These are phyloP conservation scores for Ophiosphaerella herpotricha DNA, from an alignment of 2,329 filamentous ascomycete genomes.

Conservation along the genomic window DNA sequence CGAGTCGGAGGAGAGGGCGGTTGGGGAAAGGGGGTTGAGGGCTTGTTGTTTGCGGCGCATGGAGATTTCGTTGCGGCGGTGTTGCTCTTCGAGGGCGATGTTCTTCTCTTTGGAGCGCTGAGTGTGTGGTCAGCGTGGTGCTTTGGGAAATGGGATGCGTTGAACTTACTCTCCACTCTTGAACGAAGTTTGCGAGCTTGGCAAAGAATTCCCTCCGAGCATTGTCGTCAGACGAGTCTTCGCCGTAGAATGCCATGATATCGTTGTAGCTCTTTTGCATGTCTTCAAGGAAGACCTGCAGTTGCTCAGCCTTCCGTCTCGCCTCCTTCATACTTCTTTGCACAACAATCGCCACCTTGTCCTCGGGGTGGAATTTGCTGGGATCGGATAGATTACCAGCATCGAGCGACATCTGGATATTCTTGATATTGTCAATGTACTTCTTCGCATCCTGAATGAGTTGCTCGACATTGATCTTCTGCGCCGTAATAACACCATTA, in stretches of 20 bases:
- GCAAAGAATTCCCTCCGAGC: conserved; percentile 94
- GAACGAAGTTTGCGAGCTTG: conserved; percentile 87
- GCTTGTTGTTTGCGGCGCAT: conserved; percentile 76
- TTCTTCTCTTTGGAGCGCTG: conserved; percentile 94
- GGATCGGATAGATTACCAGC: conserved; percentile 93
- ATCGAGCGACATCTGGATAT: conserved; percentile 89
- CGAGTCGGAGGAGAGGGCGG: conserved; percentile 52
- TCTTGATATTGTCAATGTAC: conserved; percentile 94
- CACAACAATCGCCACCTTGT: conserved; percentile 88
- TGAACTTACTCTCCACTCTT: conserved; percentile 78
- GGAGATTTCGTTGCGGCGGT: conserved; percentile 83
- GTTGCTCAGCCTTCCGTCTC: conserved; percentile 90
- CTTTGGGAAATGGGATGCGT: background rate
- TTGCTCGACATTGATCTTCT: conserved; percentile 96
- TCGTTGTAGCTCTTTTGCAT: conserved; percentile 91
- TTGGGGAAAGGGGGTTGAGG: conserved; percentile 58
- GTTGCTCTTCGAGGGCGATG: conserved; percentile 76
- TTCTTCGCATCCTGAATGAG: conserved; percentile 83
- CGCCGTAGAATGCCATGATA: conserved; percentile 95
- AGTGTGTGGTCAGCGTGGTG: conserved; percentile 7
- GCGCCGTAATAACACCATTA: conserved; percentile 71
- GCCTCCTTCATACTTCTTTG: conserved; percentile 97
- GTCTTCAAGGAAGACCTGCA: conserved; percentile 90
- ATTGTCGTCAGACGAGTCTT: conserved; percentile 89
- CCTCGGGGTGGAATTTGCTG: conserved; percentile 97